Evolutionary conservation across 2,329 filamentous ascomycete species (phyloP), one percentile per base, ranked within the genome.

Genomic region (Lasiodiplodia theobromae): DNA sequence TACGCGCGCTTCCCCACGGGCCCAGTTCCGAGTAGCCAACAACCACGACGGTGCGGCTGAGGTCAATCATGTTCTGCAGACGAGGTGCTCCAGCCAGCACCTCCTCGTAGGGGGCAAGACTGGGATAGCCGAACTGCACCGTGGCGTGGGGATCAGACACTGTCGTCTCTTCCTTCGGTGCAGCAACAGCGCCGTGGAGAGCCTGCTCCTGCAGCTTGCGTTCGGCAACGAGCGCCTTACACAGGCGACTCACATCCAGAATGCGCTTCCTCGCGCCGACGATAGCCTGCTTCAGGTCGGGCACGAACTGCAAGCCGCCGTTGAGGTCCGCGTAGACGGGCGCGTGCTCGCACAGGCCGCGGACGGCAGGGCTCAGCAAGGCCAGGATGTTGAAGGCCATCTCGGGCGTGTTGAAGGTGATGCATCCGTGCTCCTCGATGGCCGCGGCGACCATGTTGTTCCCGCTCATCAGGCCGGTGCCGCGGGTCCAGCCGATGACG

Each of bases 1-100:
- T 96, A 73, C 93, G 89, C 1, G 93, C 91, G 83, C 95, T 96
- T 83, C 93, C 93, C 92, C 92, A 95, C 7, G 93, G 93, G 6
- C 83, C 78, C 10, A 78, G 67, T 71, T 83, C 81, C 2, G 77
- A 75, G 69, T 78, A 83, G 1, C 82, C 81, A 2, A 77, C 76
- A 0, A 82, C 75, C 1, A 83, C 82, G 1, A 81, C 78, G 14
- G 40, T 58, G 21, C 52, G 73, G 5, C 76, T 74, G 4, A 81
- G 75, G 67, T 83, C 78, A 2, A 80, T 73, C 79, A 82, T 81
- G 4, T 76, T 77, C 18, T 74, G 58, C 10, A 81, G 71, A 6
- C 71, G 68, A 10, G 70, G 69, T 8, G 76, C 54, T 2, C 72
- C 68, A 8, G 71, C 60, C 18, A 78, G 44, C 10, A 73, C 71